Conservation (phyloP, 2,329 filamentous ascomycete genomes). For the Phialemoniopsis sp. region DNA sequence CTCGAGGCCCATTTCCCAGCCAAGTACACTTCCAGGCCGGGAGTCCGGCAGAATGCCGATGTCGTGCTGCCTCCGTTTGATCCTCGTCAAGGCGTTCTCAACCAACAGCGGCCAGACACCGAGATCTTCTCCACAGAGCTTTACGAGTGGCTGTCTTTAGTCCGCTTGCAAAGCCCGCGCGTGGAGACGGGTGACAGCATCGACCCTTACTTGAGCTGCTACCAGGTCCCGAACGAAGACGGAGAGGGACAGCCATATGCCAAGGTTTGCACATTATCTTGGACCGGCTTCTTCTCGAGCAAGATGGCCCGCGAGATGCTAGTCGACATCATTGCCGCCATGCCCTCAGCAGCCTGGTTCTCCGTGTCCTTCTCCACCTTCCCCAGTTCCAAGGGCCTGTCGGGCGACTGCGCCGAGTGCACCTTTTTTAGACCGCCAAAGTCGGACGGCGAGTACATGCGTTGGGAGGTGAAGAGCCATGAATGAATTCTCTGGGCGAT, state of each 20-base stretch:
- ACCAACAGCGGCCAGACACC: conserved; percentile 41
- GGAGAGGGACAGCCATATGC: conserved; percentile 12
- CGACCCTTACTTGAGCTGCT: conserved; percentile 67
- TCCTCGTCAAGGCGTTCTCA: conserved; percentile 21
- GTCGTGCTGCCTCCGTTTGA: conserved; percentile 26
- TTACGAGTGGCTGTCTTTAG: conserved; percentile 73
- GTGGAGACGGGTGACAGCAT: conserved; percentile 52
- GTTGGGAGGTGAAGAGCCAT: conserved; percentile 53
- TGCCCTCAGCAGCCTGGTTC: conserved; percentile 50
- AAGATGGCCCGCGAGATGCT: conserved; percentile 47
- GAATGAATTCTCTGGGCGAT: conserved; percentile 23
- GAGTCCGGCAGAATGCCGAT: conserved; percentile 17
- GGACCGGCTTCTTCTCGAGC: conserved; percentile 54
- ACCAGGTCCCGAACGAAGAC: conserved; percentile 47
- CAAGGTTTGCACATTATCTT: conserved; percentile 47
- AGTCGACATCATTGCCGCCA: conserved; percentile 35
- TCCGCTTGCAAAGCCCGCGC: conserved; percentile 62
- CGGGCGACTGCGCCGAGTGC: conserved; percentile 42
- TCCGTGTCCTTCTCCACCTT: conserved; percentile 49
- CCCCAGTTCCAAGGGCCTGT: conserved; percentile 36
- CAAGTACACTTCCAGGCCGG: conserved; percentile 31
- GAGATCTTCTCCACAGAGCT: conserved; percentile 60
- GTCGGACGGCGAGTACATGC: conserved; percentile 47
- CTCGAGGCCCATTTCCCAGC: conserved; percentile 38
- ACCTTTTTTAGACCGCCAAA: conserved; percentile 49